These are phyloP conservation scores for Lepiota venenata DNA, from an alignment of 768 basidiomycete genomes.

Conservation along the genomic window DNA sequence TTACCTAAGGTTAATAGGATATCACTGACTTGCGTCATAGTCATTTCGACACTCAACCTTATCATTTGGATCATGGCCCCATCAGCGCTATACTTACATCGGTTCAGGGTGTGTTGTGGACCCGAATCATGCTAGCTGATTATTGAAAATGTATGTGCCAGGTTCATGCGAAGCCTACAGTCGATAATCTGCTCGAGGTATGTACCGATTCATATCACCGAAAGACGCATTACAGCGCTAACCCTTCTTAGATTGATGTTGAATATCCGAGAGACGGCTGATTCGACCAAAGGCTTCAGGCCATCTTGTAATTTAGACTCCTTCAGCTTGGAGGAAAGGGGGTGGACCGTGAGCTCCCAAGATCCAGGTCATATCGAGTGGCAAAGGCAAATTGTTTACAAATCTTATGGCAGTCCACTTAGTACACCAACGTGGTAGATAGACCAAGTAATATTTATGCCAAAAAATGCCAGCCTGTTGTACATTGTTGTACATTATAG, in stretches of 20 bases:
- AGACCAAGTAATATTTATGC: too few species aligned
- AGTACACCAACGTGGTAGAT: too few species aligned
- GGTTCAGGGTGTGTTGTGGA: not conserved
- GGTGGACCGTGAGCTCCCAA: too few species aligned
- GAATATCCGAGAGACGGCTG: not conserved
- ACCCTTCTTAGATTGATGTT: constrained; percentile 1
- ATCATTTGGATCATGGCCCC: constrained; percentile 2
- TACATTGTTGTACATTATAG: too few species aligned
- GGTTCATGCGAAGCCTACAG: constrained; percentile 3
- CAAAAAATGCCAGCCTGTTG: too few species aligned
- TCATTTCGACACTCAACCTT: not conserved
- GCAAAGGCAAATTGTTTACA: too few species aligned
- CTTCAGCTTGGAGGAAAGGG: not conserved
- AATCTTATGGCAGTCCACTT: too few species aligned
- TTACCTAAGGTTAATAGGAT: not conserved
- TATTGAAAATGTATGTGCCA: not conserved
- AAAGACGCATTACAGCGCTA: not conserved
- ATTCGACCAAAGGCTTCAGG: not conserved
- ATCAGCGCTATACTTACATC: not conserved
- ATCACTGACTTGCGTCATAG: not conserved
- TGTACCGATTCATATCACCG: not conserved
- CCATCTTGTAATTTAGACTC: constrained; percentile 4
- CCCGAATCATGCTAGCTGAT: too few species aligned
- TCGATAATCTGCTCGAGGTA: constrained; percentile 4
- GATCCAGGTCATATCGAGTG: too few species aligned